Evolutionary conservation across 768 basidiomycete species (phyloP).

Genomic region (Albatrellus ellisii): DNA sequence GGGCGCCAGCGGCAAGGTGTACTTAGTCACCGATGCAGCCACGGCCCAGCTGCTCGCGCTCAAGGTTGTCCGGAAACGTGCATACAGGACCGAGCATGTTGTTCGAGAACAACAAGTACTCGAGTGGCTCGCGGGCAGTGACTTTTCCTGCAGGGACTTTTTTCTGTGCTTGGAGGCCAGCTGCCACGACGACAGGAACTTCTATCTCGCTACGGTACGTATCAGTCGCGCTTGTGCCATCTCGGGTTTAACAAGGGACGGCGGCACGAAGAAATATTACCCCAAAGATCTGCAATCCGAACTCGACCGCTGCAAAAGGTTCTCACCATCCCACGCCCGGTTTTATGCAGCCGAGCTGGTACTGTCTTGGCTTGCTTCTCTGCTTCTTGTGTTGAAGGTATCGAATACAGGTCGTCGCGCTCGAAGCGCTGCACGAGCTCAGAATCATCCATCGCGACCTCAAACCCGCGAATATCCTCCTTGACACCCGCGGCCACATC

Average conservation of each 20-base stretch:
- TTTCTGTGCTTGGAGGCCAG: constrained; percentile 12
- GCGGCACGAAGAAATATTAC: constrained; percentile 2
- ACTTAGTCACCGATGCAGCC: background rate
- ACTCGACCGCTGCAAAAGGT: constrained; percentile 7
- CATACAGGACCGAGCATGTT: background rate
- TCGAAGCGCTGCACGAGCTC: constrained; percentile 23
- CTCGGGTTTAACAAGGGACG: background rate
- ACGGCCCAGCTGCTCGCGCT: background rate
- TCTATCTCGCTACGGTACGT: constrained; percentile 12
- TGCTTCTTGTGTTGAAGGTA: no score
- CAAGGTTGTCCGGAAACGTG: background rate
- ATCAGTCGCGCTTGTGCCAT: background rate
- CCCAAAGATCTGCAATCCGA: constrained; percentile 9
- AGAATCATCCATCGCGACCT: constrained; percentile 34
- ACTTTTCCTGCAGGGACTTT: background rate
- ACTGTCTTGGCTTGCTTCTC: background rate
- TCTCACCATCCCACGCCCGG: constrained; percentile 7
- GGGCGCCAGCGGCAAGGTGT: background rate
- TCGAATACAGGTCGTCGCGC: constrained; percentile 5
- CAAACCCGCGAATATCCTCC: constrained; percentile 25
- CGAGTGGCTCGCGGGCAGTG: background rate
- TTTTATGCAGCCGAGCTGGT: constrained; percentile 10
- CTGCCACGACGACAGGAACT: constrained; percentile 12
- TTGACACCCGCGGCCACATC: constrained; percentile 1
- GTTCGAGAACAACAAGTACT: background rate